Conservation (phyloP, 306 rosid species). For the Fragaria iinumae region DNA sequence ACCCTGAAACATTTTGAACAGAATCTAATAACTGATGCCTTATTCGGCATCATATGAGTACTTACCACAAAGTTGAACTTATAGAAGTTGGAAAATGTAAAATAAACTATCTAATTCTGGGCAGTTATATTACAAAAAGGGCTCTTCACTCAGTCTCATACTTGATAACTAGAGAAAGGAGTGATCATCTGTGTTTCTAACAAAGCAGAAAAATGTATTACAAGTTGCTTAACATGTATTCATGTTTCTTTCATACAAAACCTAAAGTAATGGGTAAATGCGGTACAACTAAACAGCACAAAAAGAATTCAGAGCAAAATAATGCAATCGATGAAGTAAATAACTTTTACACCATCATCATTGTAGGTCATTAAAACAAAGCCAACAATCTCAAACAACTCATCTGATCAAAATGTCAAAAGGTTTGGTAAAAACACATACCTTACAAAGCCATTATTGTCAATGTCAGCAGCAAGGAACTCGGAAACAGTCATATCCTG, state of each 20-base stretch:
- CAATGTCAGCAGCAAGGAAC: conserved; percentile 95
- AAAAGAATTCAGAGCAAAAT: not conserved
- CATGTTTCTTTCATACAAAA: not conserved
- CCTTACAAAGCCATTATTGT: conserved; percentile 94
- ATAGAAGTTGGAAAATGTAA: not conserved
- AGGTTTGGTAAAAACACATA: conserved; percentile 28
- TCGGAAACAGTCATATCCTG: conserved; percentile 89
- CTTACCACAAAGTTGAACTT: not conserved
- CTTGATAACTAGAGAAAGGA: not conserved
- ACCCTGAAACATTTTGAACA: not conserved
- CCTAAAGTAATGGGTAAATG: not conserved
- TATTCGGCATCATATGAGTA: not conserved
- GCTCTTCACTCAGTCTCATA: not conserved
- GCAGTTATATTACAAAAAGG: not conserved
- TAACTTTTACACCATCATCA: not conserved
- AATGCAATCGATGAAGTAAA: not conserved
- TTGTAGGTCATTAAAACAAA: not conserved
- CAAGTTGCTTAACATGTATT: not conserved
- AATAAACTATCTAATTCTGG: not conserved
- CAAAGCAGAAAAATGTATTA: not conserved
- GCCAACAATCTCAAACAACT: not conserved
- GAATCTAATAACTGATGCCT: not conserved
- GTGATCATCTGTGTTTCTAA: not conserved
- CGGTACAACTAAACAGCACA: not conserved
- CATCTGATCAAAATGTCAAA: not conserved